A percentile compares a stretch with the other conserved stretches of the same genome.
These are phyloP conservation scores for Heracleum sosnowskyi DNA, from an alignment of 129 eudicot species.

Conservation along the genomic window DNA sequence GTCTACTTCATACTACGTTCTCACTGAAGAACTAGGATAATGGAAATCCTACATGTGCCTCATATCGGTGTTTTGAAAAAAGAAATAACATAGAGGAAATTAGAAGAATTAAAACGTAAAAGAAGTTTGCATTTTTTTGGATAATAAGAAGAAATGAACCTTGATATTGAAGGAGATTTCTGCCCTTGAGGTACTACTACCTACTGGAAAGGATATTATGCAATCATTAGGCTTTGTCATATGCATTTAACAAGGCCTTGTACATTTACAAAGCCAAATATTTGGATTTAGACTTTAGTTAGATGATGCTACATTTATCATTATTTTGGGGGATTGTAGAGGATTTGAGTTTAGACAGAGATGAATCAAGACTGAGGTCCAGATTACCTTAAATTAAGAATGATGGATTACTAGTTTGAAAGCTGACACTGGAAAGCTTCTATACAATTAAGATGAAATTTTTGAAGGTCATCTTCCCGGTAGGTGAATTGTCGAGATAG, in stretches of 20 bases:
- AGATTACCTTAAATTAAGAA: too few relatives aligned
- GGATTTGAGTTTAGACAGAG: too few relatives aligned
- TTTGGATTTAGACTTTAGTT: too few relatives aligned
- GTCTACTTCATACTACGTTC: not conserved
- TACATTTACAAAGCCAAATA: too few relatives aligned
- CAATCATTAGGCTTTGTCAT: too few relatives aligned
- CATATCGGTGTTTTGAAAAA: not conserved
- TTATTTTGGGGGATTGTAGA: too few relatives aligned
- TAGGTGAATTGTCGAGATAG: slow-evolving; percentile 31
- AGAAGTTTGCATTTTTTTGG: not conserved
- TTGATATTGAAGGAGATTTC: not conserved
- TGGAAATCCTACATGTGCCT: not conserved
- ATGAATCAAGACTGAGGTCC: too few relatives aligned
- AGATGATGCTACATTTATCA: too few relatives aligned
- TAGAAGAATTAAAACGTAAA: not conserved
- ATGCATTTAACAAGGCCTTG: too few relatives aligned
- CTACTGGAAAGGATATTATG: too few relatives aligned
- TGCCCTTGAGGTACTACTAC: not conserved
- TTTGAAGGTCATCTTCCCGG: slow-evolving; percentile 57
- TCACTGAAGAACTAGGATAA: not conserved
- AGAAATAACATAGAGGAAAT: not conserved
- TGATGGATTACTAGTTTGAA: too few relatives aligned
- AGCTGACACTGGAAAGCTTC: slow-evolving; percentile 54
- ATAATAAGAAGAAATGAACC: too few relatives aligned
- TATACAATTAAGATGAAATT: slow-evolving; percentile 47